Percentiles rank a stretch among this genome's conserved stretches.
These are phyloP conservation scores for Microcyclospora tardicrescens DNA, from an alignment of 2,329 filamentous ascomycete species.

Conservation along the genomic window DNA sequence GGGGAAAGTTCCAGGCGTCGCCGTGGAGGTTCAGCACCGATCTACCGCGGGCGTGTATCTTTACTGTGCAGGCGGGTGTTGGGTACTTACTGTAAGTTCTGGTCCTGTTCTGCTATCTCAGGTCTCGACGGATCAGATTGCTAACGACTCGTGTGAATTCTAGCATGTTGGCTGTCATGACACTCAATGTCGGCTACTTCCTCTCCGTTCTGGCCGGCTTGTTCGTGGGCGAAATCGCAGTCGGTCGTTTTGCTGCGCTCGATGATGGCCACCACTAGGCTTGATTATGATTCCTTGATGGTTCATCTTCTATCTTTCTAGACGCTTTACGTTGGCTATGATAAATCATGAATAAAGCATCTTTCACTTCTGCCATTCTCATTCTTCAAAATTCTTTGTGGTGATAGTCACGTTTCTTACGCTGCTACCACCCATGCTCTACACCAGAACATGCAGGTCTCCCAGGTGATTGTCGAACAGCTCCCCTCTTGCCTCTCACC, in stretches of 20 bases:
- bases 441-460: too few species aligned
- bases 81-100: constrained; percentile 71
- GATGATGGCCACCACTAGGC: constrained; percentile 28
- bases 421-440: too few species aligned
- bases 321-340: too few species aligned
- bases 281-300: neutral
- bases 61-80: constrained; percentile 60
- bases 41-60: constrained; percentile 56
- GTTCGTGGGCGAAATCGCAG: constrained; percentile 73
- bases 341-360: too few species aligned
- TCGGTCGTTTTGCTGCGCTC: constrained; percentile 53
- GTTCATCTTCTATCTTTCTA: neutral
- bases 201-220: constrained; percentile 63
- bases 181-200: constrained; percentile 76
- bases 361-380: neutral
- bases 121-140: too few species aligned
- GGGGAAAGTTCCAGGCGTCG: constrained; percentile 34
- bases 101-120: too few species aligned
- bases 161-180: constrained; percentile 90
- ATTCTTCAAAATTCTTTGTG: too few species aligned
- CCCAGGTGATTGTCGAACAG: too few species aligned
- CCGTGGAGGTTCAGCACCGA: constrained; percentile 79
- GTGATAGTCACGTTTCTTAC: too few species aligned
- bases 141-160: neutral
- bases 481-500: too few species aligned